Conservation (phyloP, 257 asterid species). For the Penstemon barbatus region DNA sequence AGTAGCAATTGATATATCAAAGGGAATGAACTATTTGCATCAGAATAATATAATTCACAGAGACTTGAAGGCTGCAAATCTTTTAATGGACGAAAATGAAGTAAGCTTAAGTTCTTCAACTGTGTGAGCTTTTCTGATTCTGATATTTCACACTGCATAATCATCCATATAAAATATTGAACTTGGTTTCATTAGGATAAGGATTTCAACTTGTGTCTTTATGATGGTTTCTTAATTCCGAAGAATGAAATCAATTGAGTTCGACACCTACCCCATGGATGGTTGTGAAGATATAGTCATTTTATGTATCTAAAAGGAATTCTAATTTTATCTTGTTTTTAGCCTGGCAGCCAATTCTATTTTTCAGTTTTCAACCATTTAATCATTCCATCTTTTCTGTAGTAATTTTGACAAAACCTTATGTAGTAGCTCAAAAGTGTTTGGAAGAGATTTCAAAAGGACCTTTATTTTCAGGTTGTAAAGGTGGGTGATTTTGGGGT, state of each 20-base stretch:
- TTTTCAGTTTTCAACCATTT: slow-evolving; percentile 19
- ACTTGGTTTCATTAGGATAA: slow-evolving; percentile 4
- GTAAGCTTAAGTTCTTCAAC: slow-evolving; percentile 43
- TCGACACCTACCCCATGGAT: not conserved
- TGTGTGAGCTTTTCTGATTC: slow-evolving; percentile 4
- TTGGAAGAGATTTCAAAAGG: slow-evolving; percentile 27
- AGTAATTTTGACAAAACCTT: no score
- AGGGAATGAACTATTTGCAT: slow-evolving; percentile 97
- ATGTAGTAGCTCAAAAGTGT: not conserved
- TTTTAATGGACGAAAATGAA: slow-evolving; percentile 93
- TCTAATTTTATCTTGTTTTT: not conserved
- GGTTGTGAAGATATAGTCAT: not conserved
- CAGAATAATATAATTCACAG: slow-evolving; percentile 96
- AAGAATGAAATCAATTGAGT: slow-evolving; percentile 1
- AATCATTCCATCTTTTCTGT: slow-evolving; percentile 14
- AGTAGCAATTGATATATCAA: slow-evolving; percentile 92
- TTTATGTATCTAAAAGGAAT: slow-evolving; percentile 13
- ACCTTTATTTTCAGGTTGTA: slow-evolving; percentile 59
- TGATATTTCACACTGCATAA: slow-evolving; percentile 17
- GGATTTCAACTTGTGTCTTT: slow-evolving; percentile 15
- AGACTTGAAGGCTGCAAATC: slow-evolving; percentile 97
- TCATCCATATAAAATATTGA: not conserved
- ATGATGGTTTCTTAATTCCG: not conserved
- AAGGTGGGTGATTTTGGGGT: slow-evolving; percentile 99
- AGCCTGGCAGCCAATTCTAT: not conserved